Percentiles rank a stretch among this genome's conserved stretches.
These are phyloP conservation scores for Ustilago sp. DNA, from an alignment of 1,284 basidiomycete species.

Conservation along the genomic window DNA sequence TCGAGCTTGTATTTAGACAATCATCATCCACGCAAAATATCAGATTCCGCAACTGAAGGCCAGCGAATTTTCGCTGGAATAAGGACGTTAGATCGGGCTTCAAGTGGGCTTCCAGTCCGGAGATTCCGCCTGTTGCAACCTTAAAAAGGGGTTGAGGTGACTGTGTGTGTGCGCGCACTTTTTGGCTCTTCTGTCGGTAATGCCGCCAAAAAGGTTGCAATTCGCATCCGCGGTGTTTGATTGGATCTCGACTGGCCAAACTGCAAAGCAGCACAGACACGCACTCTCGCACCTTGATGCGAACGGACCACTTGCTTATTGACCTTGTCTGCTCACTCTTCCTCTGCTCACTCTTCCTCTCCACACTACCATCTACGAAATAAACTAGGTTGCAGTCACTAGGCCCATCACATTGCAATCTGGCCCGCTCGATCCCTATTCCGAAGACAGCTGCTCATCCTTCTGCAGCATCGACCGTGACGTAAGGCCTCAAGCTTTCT, in stretches of 20 bases:
- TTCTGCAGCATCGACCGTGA: background rate
- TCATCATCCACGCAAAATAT: too few species aligned
- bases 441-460: background rate
- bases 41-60: too few species aligned
- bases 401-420: background rate
- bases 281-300: background rate
- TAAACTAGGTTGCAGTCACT: background rate
- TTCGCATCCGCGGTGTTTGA: slow-evolving; percentile 11
- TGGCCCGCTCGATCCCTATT: too few species aligned
- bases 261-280: background rate
- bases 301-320: slow-evolving; percentile 13
- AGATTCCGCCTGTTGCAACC: background rate
- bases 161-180: background rate
- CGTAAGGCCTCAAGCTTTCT: background rate
- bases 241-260: slow-evolving; percentile 12
- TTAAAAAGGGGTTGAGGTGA: background rate
- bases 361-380: background rate
- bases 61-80: background rate
- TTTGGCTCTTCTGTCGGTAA: background rate
- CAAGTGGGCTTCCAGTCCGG: background rate
- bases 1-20: too few species aligned
- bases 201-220: background rate
- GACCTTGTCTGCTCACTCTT: background rate
- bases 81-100: background rate
- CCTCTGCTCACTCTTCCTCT: background rate